These are phyloP conservation scores for Volvox carteri DNA, from an alignment of 163 green algal species.

Conservation along the genomic window DNA sequence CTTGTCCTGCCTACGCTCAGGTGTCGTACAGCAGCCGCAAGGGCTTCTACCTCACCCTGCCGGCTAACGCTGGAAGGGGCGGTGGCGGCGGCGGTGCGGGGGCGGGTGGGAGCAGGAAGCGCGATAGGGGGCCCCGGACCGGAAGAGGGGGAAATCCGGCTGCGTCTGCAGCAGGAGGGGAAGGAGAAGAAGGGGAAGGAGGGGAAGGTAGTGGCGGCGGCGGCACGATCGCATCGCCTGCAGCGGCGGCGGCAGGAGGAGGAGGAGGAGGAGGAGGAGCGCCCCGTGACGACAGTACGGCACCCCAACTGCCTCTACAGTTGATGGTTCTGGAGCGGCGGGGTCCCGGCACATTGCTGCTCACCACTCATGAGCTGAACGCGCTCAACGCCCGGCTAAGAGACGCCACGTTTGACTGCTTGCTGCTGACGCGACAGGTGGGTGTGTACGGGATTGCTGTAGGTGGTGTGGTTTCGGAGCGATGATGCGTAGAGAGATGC, in stretches of 20 bases:
- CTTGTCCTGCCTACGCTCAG: slow-evolving; percentile 49
- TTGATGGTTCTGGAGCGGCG: slow-evolving; percentile 61
- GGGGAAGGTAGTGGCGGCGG: neutral
- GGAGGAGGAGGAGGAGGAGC: neutral
- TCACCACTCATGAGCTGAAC: slow-evolving; percentile 85
- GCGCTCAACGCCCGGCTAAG: slow-evolving; percentile 88
- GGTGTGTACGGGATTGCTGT: slow-evolving; percentile 77
- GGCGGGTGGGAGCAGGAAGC: slow-evolving; percentile 11
- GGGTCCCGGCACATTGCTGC: neutral
- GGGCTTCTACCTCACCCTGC: slow-evolving; percentile 80
- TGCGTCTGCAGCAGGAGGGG: slow-evolving; percentile 61
- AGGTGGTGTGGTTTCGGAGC: slow-evolving; percentile 64
- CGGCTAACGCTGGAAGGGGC: neutral
- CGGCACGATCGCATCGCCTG: neutral
- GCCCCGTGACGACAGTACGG: neutral
- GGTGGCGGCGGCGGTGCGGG: slow-evolving; percentile 17
- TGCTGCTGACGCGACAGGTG: slow-evolving; percentile 88
- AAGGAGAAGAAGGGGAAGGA: neutral
- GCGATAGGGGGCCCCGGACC: slow-evolving; percentile 54
- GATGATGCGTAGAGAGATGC: no score
- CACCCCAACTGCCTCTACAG: slow-evolving; percentile 1
- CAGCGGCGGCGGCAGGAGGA: slow-evolving; percentile 7
- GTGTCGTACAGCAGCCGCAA: slow-evolving; percentile 77
- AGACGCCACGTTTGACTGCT: slow-evolving; percentile 87
- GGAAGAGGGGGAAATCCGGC: no score